Base-by-base conservation (phyloP, 305 asterid species). In the Rubia balearica region DNA sequence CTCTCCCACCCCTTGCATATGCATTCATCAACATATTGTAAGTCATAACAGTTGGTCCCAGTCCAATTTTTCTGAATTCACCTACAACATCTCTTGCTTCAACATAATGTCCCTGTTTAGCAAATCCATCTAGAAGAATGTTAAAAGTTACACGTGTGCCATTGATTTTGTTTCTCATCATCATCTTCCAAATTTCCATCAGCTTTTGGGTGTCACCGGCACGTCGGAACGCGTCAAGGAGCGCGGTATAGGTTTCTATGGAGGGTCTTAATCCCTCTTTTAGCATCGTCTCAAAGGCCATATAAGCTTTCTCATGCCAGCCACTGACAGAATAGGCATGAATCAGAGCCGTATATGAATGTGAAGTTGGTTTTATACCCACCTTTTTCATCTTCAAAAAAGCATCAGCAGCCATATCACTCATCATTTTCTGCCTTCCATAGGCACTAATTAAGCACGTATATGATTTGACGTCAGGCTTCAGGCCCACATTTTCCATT, bases 1-100 rank as follows among this genome's bases (percentile, higher is more conserved):
- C 98, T 75, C 80, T 90, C 43, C 96, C 95, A 27, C 99, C 97
- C 68, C 96, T 79, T 14, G 93, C 97, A 70, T 94, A 94, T 1
- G 96, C 97, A 73, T 94, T 91, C 67, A 94, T 88, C 82, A 91
- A 76, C 93, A 94, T 94, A 72, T 94, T 94, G 80, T 89, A 94
- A 3, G 98, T 94, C 98, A 91, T 83, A 75, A 94, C 91, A 11
- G 89, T 87, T 8, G 97, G 99, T 11, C 71, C 87, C 61, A 84
- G 77, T 30, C 99, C 97, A 22, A 83, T 75, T 80, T 88, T 94
- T 72, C 90, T 94, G 75, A 91, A 94, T 77, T 91, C 99, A 16
- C 81, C 80, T 46, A 91, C 69, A 1, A 91, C 91, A 16, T 91
- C 96, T 76, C 99, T 83, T 22, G 96, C 97, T 75, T 89, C 96